phyloP scores from a whole-genome alignment of 2,329 filamentous ascomycete genomes.

The Penicillium sumatraense region DNA sequence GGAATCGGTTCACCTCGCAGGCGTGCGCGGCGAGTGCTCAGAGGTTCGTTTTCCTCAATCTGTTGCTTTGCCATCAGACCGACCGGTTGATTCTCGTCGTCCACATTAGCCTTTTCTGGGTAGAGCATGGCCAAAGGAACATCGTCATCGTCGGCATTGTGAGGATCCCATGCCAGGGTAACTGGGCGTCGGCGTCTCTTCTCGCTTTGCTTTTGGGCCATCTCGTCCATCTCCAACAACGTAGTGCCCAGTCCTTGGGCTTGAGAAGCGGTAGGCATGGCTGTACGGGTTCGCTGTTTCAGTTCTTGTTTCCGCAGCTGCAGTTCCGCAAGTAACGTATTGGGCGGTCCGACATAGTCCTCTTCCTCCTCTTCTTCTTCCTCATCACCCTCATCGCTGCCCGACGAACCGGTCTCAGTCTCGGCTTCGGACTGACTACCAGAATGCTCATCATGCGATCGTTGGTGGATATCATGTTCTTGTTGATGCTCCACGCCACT shows the following conservation, averaged over 20 bases:
- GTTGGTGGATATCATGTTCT: slow-evolving; percentile 11
- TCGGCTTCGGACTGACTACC: slow-evolving; percentile 9
- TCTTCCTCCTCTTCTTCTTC: slow-evolving; percentile 49
- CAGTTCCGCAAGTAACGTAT: slow-evolving; percentile 88
- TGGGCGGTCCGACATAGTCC: slow-evolving; percentile 72
- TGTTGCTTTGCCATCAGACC: slow-evolving; percentile 70
- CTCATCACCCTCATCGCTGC: slow-evolving; percentile 39
- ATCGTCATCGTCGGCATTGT: slow-evolving; percentile 74
- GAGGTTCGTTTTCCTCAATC: slow-evolving; percentile 88
- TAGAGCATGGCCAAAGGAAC: slow-evolving; percentile 84
- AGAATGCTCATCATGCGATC: slow-evolving; percentile 4
- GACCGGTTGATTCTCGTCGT: slow-evolving; percentile 45
- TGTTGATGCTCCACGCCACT: slow-evolving; percentile 23
- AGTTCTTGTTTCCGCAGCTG: slow-evolving; percentile 89
- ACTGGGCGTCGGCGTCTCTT: slow-evolving; percentile 73
- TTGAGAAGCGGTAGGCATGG: slow-evolving; percentile 57
- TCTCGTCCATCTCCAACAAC: slow-evolving; percentile 84
- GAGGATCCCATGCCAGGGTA: slow-evolving; percentile 84
- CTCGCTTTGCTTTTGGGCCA: slow-evolving; percentile 81
- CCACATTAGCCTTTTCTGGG: slow-evolving; percentile 49
- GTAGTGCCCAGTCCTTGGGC: slow-evolving; percentile 71
- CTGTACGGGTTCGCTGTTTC: slow-evolving; percentile 75
- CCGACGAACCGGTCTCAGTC: slow-evolving; percentile 17
- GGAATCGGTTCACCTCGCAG: slow-evolving; percentile 64
- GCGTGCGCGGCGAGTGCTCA: slow-evolving; percentile 76